Evolutionary conservation across 2,329 filamentous ascomycete species (phyloP).

Genomic region (Fusarium longipes): DNA sequence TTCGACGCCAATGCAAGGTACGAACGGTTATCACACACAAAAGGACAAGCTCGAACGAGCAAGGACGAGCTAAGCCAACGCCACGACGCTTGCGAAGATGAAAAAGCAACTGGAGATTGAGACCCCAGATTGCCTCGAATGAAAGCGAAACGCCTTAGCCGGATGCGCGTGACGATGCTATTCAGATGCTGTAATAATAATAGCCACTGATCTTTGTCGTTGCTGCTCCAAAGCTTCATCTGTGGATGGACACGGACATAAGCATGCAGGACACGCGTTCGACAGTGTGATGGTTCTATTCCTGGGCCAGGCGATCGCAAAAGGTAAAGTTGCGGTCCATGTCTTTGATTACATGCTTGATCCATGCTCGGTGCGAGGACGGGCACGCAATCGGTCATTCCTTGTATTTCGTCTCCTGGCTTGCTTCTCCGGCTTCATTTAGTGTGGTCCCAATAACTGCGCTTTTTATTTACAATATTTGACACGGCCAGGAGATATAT

Average conservation of each 20-base stretch:
- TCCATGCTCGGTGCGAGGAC: slow-evolving; percentile 22
- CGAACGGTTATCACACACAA: slow-evolving; percentile 35
- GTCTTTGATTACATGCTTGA: slow-evolving; percentile 26
- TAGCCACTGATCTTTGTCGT: slow-evolving; percentile 6
- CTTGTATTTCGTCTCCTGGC: slow-evolving; percentile 32
- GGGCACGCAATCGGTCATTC: slow-evolving; percentile 36
- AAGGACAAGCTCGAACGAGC: slow-evolving; percentile 14
- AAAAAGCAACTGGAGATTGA: neutral
- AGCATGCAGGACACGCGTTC: slow-evolving; percentile 21
- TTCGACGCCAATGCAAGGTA: slow-evolving; percentile 41
- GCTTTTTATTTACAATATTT: slow-evolving; percentile 19
- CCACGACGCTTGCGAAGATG: slow-evolving; percentile 33
- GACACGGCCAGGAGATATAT: slow-evolving; percentile 30
- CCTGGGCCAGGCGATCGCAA: slow-evolving; percentile 19
- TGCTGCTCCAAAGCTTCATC: neutral
- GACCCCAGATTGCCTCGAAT: slow-evolving; percentile 1
- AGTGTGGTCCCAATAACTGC: slow-evolving; percentile 18
- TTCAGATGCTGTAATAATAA: slow-evolving; percentile 8
- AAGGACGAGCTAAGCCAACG: slow-evolving; percentile 16
- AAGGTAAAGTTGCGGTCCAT: slow-evolving; percentile 23
- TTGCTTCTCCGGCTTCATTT: slow-evolving; percentile 33
- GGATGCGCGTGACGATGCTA: slow-evolving; percentile 27
- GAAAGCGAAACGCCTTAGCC: slow-evolving; percentile 34
- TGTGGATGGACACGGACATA: slow-evolving; percentile 6
- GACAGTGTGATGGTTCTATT: slow-evolving; percentile 26